Base-by-base conservation (phyloP, 257 asterid species). In the Solanum medicagineum region DNA sequence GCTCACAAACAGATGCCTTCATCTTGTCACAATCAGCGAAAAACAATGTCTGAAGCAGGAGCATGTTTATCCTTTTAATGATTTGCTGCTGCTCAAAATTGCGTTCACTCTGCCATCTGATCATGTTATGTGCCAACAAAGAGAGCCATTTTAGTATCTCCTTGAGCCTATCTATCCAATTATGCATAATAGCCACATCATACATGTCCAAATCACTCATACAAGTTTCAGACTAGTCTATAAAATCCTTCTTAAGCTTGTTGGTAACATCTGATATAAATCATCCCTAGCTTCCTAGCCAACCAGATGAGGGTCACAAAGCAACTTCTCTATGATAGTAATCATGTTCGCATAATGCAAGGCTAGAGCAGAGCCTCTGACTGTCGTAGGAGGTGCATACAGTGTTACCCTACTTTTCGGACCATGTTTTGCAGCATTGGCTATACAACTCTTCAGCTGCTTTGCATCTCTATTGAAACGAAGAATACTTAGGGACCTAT, bases 271-370 rank as follows among this genome's bases (percentile, higher is more conserved):
- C 84, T 92, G 95, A 83, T 96, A 96, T n/a, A 96, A 86, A 85
- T 96, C 99, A 20, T 95, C 98, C 85, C 98, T 88, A 6, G 97
- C 97, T 84, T 96, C 99, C 2, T 95, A 96, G 0, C 99, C 98
- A 6, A 96, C 93, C 79, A 96, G 86, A 89, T 96, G 97, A 6
- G 99, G 99, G 86, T 93, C 95, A 10, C 83, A 88, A 3, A 95
- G 96, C 51, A 96, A 86, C 83, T 96, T 94, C 91, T 95, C 97
- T 1, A 96, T 75, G 44, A 96, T 91, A 55, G 94, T 95, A 55
- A 96, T 90, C 8, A 95, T 88, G 73, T 96, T 95, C 7, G 98
- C 97, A 22, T 95, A 95, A 87, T 90, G 99, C 87, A 94, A 68
- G 68, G 97, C 94, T 51, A 96, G 84, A 29, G 97, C 98, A 6